phyloP scores from a whole-genome alignment of 1,139 yeast species.

The Sugiyamaella pinicola region DNA sequence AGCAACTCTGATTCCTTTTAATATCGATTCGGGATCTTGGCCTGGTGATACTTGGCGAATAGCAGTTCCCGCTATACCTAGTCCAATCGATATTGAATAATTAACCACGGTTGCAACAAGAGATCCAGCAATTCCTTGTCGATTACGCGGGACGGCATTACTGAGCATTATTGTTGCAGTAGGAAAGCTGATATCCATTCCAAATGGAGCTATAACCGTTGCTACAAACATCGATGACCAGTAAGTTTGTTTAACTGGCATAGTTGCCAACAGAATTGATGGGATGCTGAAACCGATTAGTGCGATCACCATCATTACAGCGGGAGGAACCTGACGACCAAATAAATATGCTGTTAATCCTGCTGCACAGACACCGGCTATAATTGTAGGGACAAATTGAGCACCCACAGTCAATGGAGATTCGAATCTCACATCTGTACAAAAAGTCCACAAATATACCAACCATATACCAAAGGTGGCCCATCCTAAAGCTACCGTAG shows the following conservation, averaged over 20 bases:
- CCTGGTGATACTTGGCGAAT: constrained; percentile 46
- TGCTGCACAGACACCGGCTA: constrained; percentile 54
- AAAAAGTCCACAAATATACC: constrained; percentile 49
- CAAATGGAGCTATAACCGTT: constrained; percentile 51
- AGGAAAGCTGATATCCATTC: constrained; percentile 68
- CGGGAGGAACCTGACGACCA: constrained; percentile 43
- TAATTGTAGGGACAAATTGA: constrained; percentile 38
- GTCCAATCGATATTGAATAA: constrained; percentile 61
- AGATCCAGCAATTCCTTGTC: constrained; percentile 68
- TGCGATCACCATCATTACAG: constrained; percentile 50
- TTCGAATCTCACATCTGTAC: constrained; percentile 41
- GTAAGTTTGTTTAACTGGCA: constrained; percentile 51
- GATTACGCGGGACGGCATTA: constrained; percentile 51
- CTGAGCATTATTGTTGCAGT: constrained; percentile 57
- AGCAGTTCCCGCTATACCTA: constrained; percentile 67
- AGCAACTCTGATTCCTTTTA: constrained; percentile 50
- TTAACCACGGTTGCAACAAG: constrained; percentile 60
- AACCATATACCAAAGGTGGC: constrained; percentile 63
- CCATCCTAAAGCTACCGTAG: constrained; percentile 60
- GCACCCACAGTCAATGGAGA: constrained; percentile 48
- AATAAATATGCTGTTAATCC: constrained; percentile 48
- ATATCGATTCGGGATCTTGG: constrained; percentile 35
- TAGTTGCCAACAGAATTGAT: constrained; percentile 47
- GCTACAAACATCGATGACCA: constrained; percentile 58
- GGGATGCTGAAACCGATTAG: constrained; percentile 51